Evolutionary conservation across 2,329 filamentous ascomycete species (phyloP), one percentile per base, ranked within the genome.

Genomic region (Hypocreales sp.): DNA sequence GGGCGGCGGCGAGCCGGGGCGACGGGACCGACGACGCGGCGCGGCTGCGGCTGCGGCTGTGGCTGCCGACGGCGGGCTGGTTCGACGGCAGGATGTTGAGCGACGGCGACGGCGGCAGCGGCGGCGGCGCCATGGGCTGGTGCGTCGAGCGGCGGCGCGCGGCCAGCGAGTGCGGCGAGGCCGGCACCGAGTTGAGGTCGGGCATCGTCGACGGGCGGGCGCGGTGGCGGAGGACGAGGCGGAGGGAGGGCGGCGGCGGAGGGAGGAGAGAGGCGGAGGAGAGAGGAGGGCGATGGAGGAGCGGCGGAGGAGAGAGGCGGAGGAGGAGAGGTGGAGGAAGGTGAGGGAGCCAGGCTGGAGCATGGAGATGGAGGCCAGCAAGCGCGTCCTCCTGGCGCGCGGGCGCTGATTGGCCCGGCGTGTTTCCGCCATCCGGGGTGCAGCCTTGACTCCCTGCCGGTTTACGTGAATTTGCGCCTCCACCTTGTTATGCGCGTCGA

Each of bases 81-180:
- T 67, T 68, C 15, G 64, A 68, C 3, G 67, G 68, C 13, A 72
- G 57, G 37, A 73, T 65, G 34, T 71, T 64, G 17, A 69, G 51
- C 10, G 61, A 58, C 6, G 61, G 51, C 15, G 59, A 55, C 5
- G 39, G 30, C 3, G 60, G 35, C 9, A 35, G 34, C 9, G 55
- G 45, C 15, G 55, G 52, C 22, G 55, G 50, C 26, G 55, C 44
- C 51, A 60, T 60, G 15, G n/a, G n/a, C 30, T 60, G 56, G 31
- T 50, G 50, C 13, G 52, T 48, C 17, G 62, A 61, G 22, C 56
- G 45, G 25, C 62, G 61, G 26, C 58, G 51, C 13, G 33, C 24
- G 13, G 52, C 55, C 19, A 60, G 50, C 20, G 55, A 44, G 35
- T 55, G 58, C 27, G 63, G 60, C 29, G 61, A 66, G 7, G 60